Evolutionary conservation across 257 asterid genomes (phyloP).

Genomic region (Anisodus tanguticus): DNA sequence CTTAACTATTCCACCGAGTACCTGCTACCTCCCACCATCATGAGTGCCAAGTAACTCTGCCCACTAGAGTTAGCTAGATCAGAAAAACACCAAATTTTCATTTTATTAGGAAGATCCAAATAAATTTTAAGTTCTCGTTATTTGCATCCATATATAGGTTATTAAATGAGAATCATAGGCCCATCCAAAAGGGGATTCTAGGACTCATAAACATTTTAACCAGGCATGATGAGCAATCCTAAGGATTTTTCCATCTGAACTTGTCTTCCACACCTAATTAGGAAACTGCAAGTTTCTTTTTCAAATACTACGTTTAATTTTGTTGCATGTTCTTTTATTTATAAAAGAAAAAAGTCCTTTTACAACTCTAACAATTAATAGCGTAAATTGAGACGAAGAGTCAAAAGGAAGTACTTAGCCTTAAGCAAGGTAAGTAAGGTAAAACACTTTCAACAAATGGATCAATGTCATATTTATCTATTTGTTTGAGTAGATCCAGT

Average conservation of each 20-base stretch:
- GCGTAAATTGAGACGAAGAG: constrained; percentile 1
- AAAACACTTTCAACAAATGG: constrained; percentile 22
- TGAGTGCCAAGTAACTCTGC: constrained; percentile 2
- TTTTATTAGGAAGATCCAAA: neutral
- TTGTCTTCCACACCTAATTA: neutral
- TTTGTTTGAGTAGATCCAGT: neutral
- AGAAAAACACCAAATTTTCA: neutral
- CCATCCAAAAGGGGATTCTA: neutral
- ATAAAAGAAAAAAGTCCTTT: neutral
- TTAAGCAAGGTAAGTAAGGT: constrained; percentile 15
- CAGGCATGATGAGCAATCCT: neutral
- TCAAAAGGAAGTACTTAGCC: neutral
- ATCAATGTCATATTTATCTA: neutral
- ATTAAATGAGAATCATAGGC: neutral
- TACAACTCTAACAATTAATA: neutral
- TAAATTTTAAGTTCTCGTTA: neutral
- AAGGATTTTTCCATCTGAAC: neutral
- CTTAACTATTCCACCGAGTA: constrained; percentile 2
- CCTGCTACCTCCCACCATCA: neutral
- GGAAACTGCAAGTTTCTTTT: neutral
- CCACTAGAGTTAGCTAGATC: constrained; percentile 1
- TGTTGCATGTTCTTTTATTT: neutral
- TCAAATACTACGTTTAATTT: neutral
- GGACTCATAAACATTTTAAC: neutral
- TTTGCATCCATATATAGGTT: neutral